Conservation (phyloP, 331 rosid genomes). For the Acacia pycnantha region DNA sequence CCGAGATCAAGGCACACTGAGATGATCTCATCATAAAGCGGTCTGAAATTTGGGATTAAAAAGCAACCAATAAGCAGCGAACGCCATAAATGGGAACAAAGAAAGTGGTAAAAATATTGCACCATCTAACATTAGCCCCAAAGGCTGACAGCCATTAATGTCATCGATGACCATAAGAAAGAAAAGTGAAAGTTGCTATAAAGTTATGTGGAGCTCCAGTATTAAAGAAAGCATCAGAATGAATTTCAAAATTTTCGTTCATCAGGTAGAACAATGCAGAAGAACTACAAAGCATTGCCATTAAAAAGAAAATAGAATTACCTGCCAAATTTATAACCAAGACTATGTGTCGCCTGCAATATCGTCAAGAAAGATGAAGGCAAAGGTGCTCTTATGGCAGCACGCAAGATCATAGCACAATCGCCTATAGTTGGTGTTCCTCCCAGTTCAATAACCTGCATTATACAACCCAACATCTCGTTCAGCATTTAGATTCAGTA, state of each 20-base stretch:
- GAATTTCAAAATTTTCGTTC: constrained; percentile 1
- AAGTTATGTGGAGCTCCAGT: no score
- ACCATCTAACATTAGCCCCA: constrained; percentile 14
- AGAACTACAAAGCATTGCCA: constrained; percentile 13
- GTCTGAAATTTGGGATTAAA: constrained; percentile 46
- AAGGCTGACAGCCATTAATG: constrained; percentile 2
- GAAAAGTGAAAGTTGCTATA: not conserved
- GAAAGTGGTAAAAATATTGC: not conserved
- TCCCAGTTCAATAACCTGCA: constrained; percentile 87
- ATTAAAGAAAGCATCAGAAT: not conserved
- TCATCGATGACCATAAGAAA: not conserved
- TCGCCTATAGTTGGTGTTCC: constrained; percentile 92
- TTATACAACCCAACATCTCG: constrained; percentile 28
- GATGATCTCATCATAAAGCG: constrained; percentile 82
- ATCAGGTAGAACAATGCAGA: constrained; percentile 1
- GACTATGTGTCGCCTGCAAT: constrained; percentile 79
- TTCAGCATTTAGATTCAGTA: constrained; percentile 2
- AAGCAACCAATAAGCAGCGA: constrained; percentile 26
- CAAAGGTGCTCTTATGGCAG: constrained; percentile 79
- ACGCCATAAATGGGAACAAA: constrained; percentile 3
- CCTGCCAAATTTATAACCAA: constrained; percentile 93
- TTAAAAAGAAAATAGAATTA: constrained; percentile 35
- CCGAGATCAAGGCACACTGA: constrained; percentile 78
- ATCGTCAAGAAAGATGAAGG: constrained; percentile 88
- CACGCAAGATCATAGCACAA: constrained; percentile 88